A percentile compares a stretch with the other conserved stretches of the same genome.
Conservation (phyloP, 208 protist species). For the Trypanosoma scelopori region DNA sequence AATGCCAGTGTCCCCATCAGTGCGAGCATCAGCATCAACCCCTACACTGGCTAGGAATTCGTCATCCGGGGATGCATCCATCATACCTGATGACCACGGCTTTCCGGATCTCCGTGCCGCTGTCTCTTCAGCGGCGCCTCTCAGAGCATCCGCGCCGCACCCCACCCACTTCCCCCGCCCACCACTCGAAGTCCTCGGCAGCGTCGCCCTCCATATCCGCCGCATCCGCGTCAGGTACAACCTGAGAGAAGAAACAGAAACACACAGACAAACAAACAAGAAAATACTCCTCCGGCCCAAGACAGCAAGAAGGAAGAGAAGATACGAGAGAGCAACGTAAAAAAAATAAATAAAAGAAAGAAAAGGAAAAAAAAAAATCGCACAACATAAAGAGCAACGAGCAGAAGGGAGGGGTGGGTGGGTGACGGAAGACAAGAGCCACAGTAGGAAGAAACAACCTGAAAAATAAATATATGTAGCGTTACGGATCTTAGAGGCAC, state of each 20-base stretch:
- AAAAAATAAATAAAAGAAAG: not conserved
- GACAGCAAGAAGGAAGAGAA: slow-evolving; percentile 3
- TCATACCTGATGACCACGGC: not conserved
- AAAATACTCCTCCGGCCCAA: not conserved
- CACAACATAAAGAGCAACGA: not conserved
- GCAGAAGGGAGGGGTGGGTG: not conserved
- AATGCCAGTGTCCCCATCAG: slow-evolving; percentile 13
- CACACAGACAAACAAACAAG: slow-evolving; percentile 2
- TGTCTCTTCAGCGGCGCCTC: not conserved
- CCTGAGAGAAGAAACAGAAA: not conserved
- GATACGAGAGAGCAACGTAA: not conserved
- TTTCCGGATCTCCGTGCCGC: not conserved
- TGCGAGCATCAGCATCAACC: not conserved
- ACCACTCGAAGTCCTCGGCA: not conserved
- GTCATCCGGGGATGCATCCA: not conserved
- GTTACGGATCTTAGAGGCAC: too few species aligned
- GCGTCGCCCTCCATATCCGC: slow-evolving; percentile 2
- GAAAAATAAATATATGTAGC: not conserved
- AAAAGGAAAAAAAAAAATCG: not conserved
- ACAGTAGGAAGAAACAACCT: not conserved
- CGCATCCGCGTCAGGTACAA: slow-evolving; percentile 1
- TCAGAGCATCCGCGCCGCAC: not conserved
- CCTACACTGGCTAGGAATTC: not conserved
- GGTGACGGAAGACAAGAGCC: not conserved
- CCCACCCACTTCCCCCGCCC: not conserved